phyloP scores from a whole-genome alignment of 1,284 basidiomycete genomes.

The Cystobasidium pallidum region DNA sequence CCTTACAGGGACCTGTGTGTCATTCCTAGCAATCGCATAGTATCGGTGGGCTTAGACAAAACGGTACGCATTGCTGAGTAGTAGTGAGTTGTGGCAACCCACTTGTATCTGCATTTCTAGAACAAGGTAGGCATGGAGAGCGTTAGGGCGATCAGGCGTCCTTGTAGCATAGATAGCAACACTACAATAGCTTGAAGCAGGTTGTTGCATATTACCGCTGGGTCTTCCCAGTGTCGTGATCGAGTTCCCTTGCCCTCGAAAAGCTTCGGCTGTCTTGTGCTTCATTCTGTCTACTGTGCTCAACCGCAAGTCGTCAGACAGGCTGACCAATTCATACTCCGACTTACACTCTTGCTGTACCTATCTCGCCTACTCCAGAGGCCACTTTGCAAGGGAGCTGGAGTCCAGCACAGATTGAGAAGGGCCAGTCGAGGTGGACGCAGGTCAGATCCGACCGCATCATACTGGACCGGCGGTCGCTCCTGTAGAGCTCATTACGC shows the following conservation, averaged over 20 bases:
- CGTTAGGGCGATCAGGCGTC: neutral
- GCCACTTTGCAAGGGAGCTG: neutral
- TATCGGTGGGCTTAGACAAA: constrained; percentile 50
- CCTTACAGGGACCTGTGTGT: constrained; percentile 38
- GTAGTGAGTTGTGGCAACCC: neutral
- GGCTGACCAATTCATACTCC: neutral
- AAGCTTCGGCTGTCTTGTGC: constrained; percentile 7
- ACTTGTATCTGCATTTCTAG: too few species aligned
- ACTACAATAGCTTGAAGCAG: too few species aligned
- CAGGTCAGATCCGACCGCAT: neutral
- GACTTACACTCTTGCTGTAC: neutral
- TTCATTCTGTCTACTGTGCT: neutral
- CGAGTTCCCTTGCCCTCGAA: neutral
- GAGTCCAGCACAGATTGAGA: neutral
- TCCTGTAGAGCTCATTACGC: neutral
- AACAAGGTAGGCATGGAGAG: neutral
- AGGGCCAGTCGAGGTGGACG: neutral
- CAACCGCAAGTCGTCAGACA: neutral
- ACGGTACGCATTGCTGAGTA: constrained; percentile 45
- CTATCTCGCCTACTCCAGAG: too few species aligned
- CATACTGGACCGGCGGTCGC: neutral
- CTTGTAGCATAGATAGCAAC: constrained; percentile 14
- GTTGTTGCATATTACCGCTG: too few species aligned
- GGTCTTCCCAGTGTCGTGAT: neutral
- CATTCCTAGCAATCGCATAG: constrained; percentile 38